A percentile compares a stretch with the other conserved stretches of the same genome.
Conservation (phyloP, 2,329 filamentous ascomycete species). For the Fusarium sp. region DNA sequence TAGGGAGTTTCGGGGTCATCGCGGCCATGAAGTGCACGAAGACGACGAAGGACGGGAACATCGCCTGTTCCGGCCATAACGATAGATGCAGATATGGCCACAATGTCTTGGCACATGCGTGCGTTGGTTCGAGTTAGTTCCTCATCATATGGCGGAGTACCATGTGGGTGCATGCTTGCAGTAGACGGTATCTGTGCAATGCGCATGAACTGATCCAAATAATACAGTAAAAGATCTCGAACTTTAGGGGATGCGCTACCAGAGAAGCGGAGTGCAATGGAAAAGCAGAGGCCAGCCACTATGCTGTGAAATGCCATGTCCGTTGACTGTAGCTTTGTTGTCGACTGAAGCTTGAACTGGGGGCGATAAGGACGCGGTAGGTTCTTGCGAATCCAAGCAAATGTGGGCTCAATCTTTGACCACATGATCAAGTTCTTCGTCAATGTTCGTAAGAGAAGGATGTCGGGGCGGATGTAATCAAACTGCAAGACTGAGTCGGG, state of each 20-base stretch:
- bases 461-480: slow-evolving; percentile 94
- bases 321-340: slow-evolving; percentile 77
- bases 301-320: slow-evolving; percentile 96
- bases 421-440: slow-evolving; percentile 94
- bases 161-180: slow-evolving; percentile 48
- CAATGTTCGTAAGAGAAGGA: slow-evolving; percentile 89
- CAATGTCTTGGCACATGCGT: slow-evolving; percentile 89
- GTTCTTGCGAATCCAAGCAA: slow-evolving; percentile 80
- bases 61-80: slow-evolving; percentile 98
- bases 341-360: slow-evolving; percentile 70
- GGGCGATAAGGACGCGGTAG: slow-evolving; percentile 78
- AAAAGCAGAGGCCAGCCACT: slow-evolving; percentile 87
- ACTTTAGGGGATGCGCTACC: slow-evolving; percentile 78
- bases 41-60: slow-evolving; percentile 82
- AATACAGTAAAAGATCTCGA: slow-evolving; percentile 84
- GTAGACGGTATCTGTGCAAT: slow-evolving; percentile 72
- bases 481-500: slow-evolving; percentile 92
- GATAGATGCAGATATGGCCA: slow-evolving; percentile 84
- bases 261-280: slow-evolving; percentile 78
- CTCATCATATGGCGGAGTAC: slow-evolving; percentile 76
- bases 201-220: slow-evolving; percentile 88
- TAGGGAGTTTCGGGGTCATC: slow-evolving; percentile 88
- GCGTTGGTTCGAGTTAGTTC: slow-evolving; percentile 86
- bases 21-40: slow-evolving; percentile 89
- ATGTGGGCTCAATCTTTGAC: slow-evolving; percentile 80